Evolutionary conservation across 2,329 filamentous ascomycete genomes (phyloP).

Genomic region (Thelonectria rubi): DNA sequence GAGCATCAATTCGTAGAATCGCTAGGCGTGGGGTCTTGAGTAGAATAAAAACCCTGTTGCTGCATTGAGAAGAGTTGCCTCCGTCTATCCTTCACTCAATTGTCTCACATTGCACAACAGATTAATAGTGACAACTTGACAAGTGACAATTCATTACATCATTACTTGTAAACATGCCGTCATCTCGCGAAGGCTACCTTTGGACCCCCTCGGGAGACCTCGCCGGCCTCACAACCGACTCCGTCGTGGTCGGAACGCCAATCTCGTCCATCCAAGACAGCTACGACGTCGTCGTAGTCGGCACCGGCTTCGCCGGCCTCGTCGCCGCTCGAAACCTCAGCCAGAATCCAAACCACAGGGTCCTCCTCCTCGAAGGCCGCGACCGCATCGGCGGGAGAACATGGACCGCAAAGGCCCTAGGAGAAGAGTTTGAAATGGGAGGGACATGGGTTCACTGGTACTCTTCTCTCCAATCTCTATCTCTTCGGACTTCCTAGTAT

Average conservation of each 20-base stretch:
- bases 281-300: constrained; percentile 15
- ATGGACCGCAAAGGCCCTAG: constrained; percentile 46
- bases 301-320: constrained; percentile 13
- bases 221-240: not conserved
- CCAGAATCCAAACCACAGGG: constrained; percentile 3
- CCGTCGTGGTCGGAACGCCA: not conserved
- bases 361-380: constrained; percentile 48
- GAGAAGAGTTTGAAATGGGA: constrained; percentile 49
- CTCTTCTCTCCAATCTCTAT: too few species aligned
- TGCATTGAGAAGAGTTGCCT: too few species aligned
- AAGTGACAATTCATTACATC: too few species aligned
- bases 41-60: too few species aligned
- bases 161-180: not conserved
- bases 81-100: too few species aligned
- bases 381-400: constrained; percentile 52
- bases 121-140: too few species aligned
- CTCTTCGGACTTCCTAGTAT: too few species aligned
- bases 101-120: too few species aligned
- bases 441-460: constrained; percentile 51
- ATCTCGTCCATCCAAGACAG: not conserved
- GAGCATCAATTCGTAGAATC: too few species aligned
- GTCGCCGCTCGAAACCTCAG: constrained; percentile 15
- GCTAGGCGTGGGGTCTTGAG: too few species aligned
- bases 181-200: not conserved
- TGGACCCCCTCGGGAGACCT: constrained; percentile 1